Base-by-base conservation (phyloP, 2,329 filamentous ascomycete species). In the Akanthomyces muscarius region DNA sequence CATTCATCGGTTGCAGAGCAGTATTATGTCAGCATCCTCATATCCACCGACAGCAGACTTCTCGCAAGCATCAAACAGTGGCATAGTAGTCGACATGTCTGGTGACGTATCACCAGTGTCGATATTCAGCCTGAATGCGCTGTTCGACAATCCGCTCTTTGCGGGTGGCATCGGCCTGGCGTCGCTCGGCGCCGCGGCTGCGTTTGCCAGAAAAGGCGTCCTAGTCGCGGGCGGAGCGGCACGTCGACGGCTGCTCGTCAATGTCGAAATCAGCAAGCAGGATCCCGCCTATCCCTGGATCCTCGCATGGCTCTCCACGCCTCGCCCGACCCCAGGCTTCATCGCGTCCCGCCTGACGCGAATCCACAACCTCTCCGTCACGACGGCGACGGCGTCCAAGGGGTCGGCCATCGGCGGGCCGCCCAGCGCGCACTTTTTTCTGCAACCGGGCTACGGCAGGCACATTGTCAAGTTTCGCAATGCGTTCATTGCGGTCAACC, bases 231-330 rank as follows among this genome's bases (percentile, higher is more conserved):
- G 89, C n/a, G 84, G 85, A 50, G 82, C 96, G 63, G 78, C 97
- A 64, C 90, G 91, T 56, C 88, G 89, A 60, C 91, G 94, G 55
- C 86, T 99, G 78, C 87, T 99, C 36, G 91, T 98, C 70, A 92
- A 97, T 71, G 87, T 99, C 70, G 95, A 99, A 76, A 97, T 99
- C 75, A 94, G 91, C 75, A 90, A 92, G 72, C 91, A 94, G 70
- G 95, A 99, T 77, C 87, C 92, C 51, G 93, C 94, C 1, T 99
- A 98, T 74, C 88, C 88, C 47, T 98, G 93, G 94, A 87, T 99
- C 48, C 83, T 99, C 11, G 89, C 93, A 67, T 99, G 95, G 93
- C 90, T 99, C 74, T 93, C 92, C 7, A 84, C 91, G 62, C 91
- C 92, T 67, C 91, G 92, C 58, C 83, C 87, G 61, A 76, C 80